Base-by-base conservation (phyloP, 1,139 yeast species). In the Hansenula lynferdii region DNA sequence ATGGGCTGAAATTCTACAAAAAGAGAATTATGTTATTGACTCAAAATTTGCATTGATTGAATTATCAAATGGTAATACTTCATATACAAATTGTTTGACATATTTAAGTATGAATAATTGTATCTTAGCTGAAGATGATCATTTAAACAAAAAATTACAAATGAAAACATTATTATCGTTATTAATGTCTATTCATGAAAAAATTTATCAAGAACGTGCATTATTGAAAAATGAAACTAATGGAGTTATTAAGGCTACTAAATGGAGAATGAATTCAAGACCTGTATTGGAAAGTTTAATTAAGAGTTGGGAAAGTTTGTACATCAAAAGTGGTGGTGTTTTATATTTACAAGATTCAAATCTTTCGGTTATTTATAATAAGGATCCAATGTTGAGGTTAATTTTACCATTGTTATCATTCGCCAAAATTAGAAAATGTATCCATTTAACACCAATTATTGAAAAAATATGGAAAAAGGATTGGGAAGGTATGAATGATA, bases 131-230 rank as follows among this genome's bases (percentile, higher is more conserved):
- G 62, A 60, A 31, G 64, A 65, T 37, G 68, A 67, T 14, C 51
- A 53, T 37, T 52, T 56, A 23, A 50, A 61, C 15, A 63, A 66
- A 38, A 66, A 63, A 31, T 58, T 77, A 17, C 75, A 84, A 3
- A 68, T 72, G 54, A 70, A 75, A 45, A 78, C 87, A 16, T 57
- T 82, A 42, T 61, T 89, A 35, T 72, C 85, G 4, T 66, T 85
- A 48, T 65, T 87, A 49, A 74, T 85, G 64, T 80, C 85, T 24
- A 67, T 85, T 34, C 92, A 85, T 56, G 87, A 85, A 52, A 75
- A 70, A 51, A 80, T 85, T 30, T 81, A 75, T 54, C 57, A 62
- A 26, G 80, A 77, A 49, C 62, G 78, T 42, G 56, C 54, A 29
- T 54, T 57, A 11, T 44, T 67, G 34, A 64, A 60, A 40, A 47